A percentile compares a stretch with the other conserved stretches of the same genome.
phyloP scores from a whole-genome alignment of 495 filamentous ascomycete species.

The Daldinia bambusicola region DNA sequence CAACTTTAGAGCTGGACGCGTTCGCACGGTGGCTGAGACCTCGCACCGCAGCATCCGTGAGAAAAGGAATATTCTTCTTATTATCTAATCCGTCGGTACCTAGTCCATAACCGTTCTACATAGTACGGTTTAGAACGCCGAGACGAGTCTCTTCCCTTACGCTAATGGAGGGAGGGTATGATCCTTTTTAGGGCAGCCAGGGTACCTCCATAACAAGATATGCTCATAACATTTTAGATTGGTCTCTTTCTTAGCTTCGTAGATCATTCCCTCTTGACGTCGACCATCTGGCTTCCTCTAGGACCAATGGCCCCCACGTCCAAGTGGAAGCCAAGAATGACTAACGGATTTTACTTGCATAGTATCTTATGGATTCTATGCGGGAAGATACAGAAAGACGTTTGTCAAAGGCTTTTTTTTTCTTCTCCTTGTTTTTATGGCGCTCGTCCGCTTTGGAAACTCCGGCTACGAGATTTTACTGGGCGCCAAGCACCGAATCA shows the following conservation, averaged over 20 bases:
- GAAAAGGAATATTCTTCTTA: neutral
- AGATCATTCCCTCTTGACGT: constrained; percentile 28
- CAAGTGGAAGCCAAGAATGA: constrained; percentile 7
- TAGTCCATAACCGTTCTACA: too few relatives aligned
- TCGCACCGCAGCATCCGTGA: constrained; percentile 32
- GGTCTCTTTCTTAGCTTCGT: constrained; percentile 13
- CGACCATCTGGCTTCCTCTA: constrained; percentile 1
- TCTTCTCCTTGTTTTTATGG: constrained; percentile 15
- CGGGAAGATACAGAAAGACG: neutral
- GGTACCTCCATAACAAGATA: constrained; percentile 13
- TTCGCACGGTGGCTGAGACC: constrained; percentile 40
- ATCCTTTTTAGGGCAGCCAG: constrained; percentile 18
- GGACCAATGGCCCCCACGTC: constrained; percentile 14
- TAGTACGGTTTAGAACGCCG: neutral
- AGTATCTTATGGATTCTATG: constrained; percentile 9
- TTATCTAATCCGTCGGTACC: constrained; percentile 15
- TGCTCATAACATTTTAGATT: constrained; percentile 9
- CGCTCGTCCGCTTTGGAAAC: constrained; percentile 22
- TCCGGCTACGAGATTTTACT: constrained; percentile 37
- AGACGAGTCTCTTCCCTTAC: neutral
- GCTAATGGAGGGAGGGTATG: constrained; percentile 13
- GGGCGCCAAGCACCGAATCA: constrained; percentile 35
- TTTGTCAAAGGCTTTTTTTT: neutral
- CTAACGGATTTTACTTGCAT: constrained; percentile 19
- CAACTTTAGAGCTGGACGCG: constrained; percentile 23